These are phyloP conservation scores for Gremmenia infestans DNA, from an alignment of 2,329 filamentous ascomycete species.

Conservation along the genomic window DNA sequence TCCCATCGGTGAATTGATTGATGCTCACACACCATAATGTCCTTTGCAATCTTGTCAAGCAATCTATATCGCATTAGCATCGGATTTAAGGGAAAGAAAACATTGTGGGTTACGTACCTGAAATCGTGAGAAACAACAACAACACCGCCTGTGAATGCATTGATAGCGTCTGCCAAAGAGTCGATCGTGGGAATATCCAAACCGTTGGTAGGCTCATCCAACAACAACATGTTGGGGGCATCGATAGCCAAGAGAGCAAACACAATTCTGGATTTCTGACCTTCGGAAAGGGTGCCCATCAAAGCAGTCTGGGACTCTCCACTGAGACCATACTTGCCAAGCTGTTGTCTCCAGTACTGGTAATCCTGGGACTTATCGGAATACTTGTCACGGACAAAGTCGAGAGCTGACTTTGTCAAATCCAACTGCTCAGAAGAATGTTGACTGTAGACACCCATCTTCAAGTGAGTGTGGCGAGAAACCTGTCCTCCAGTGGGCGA, in stretches of 20 bases:
- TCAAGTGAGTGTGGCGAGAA: constrained; percentile 93
- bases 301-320: constrained; percentile 93
- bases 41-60: constrained; percentile 98
- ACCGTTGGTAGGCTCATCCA: constrained; percentile 99
- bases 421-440: constrained; percentile 98
- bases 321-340: constrained; percentile 87
- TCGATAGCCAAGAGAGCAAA: constrained; percentile 96
- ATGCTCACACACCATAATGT: constrained; percentile 99
- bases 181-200: constrained; percentile 98
- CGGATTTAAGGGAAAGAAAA: not conserved
- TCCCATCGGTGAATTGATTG: constrained; percentile 89
- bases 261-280: constrained; percentile 96
- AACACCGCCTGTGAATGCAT: constrained; percentile 88
- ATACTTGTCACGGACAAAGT: constrained; percentile 98
- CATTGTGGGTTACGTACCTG: constrained; percentile 57
- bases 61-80: constrained; percentile 54
- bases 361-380: constrained; percentile 85
- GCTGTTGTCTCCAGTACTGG: constrained; percentile 98
- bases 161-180: constrained; percentile 94
- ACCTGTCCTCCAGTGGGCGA: constrained; percentile 78
- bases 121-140: constrained; percentile 99
- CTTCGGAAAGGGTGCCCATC: constrained; percentile 96
- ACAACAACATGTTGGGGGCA: constrained; percentile 90
- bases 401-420: constrained; percentile 92
- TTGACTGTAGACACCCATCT: constrained; percentile 96